Evolutionary conservation across 441 rosid genomes (phyloP).

Genomic region (Populus hybrid): DNA sequence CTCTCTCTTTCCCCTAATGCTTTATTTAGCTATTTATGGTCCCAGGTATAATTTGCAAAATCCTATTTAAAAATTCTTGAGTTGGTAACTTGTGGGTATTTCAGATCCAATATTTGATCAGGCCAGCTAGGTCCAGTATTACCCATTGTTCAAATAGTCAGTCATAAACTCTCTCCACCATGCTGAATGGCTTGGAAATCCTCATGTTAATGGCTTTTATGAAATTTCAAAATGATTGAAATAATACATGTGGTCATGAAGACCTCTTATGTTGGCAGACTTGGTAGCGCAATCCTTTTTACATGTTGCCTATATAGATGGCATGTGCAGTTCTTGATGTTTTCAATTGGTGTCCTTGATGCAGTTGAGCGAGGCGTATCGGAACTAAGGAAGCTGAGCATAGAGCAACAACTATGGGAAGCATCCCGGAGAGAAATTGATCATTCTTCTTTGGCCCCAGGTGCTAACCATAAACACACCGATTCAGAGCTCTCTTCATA

Average conservation of each 20-base stretch:
- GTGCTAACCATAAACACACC: constrained; percentile 32
- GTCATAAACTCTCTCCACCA: background rate
- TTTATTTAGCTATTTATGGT: background rate
- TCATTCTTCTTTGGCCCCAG: constrained; percentile 29
- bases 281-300: background rate
- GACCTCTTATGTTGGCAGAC: background rate
- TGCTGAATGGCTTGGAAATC: background rate
- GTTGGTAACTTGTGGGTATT: background rate
- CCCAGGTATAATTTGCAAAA: background rate
- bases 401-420: constrained; percentile 96
- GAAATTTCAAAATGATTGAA: background rate
- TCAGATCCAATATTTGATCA: background rate
- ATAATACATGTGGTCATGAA: background rate
- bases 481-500: constrained; percentile 33
- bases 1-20: background rate
- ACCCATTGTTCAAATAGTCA: background rate
- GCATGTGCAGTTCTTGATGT: background rate
- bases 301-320: background rate
- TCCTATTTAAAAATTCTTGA: background rate
- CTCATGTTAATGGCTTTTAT: background rate
- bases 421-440: constrained; percentile 81
- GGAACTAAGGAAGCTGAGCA: constrained; percentile 86
- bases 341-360: background rate
- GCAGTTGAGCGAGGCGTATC: constrained; percentile 83
- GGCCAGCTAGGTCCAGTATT: background rate